Base-by-base conservation (phyloP, 768 basidiomycete species). In the Trametes maxima region DNA sequence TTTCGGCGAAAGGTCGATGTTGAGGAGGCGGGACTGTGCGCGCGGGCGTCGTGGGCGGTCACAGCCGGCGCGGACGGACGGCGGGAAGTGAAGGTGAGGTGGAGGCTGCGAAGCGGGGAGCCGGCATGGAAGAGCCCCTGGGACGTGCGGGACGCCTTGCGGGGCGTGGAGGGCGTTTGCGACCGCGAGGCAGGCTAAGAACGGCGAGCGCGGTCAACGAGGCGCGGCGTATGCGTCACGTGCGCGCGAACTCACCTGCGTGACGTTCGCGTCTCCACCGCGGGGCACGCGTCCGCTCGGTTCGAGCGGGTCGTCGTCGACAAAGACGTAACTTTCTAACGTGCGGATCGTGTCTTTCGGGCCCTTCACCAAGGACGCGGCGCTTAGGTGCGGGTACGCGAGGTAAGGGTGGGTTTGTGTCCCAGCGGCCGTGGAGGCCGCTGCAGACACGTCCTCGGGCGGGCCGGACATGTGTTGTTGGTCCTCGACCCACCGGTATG, bases 401-500 rank as follows among this genome's bases (percentile, higher is more conserved):
- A 78, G 75, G 65, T 78, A 80, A n/a, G 78, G 76, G 54, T 49
- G 39, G 17, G 69, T 43, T 48, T 54, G 59, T 19, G 65, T 24
- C 19, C 57, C 14, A 22, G 54, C 24, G 43, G 33, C 62, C 33
- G 42, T 48, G 50, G 66, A 69, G 54, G 70, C 69, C 40, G 65
- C 64, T 36, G 72, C 60, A 11, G 62, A 59, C 59, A 67, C 64
- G 28, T 64, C 52, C 39, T 64, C 51, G 39, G 62, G 46, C 46
- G 67, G 61, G n/a, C 64, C 51, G 11, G 67, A 61, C 39, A 65
- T 69, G 24, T 67, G 51, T 55, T 75, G 76, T 54, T 80, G 75
- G 21, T 81, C 80, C 2, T 67, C 70, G 17, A 82, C 72, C 80
- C 80, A 82, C n/a, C 70, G 75, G 39, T 79, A 76, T 42, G 80